Evolutionary conservation across 192 early-diverging fungal genomes (phyloP).

Genomic region (Coemansia sp.): DNA sequence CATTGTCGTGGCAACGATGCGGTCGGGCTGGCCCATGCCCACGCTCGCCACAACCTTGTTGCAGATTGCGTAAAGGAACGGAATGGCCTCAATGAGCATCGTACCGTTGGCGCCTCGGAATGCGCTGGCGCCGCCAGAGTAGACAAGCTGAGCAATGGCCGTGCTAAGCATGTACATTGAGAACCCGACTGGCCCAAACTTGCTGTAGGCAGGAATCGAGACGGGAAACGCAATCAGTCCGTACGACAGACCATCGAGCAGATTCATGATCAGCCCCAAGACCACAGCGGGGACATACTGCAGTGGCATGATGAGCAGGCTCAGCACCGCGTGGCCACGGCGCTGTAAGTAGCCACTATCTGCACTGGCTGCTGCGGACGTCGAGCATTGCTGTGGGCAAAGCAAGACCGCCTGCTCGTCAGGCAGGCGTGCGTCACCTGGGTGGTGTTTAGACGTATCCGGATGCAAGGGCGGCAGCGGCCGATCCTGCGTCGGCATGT

Average conservation of each 20-base stretch:
- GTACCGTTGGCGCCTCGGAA: constrained; percentile 91
- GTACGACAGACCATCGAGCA: constrained; percentile 88
- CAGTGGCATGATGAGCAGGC: constrained; percentile 48
- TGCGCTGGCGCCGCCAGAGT: constrained; percentile 75
- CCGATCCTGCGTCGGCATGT: not conserved
- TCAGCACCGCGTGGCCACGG: constrained; percentile 9
- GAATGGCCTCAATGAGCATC: constrained; percentile 86
- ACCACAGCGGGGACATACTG: constrained; percentile 83
- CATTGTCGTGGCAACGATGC: constrained; percentile 86
- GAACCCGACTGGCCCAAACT: constrained; percentile 80
- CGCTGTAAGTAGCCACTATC: constrained; percentile 23
- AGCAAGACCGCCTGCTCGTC: constrained; percentile 15
- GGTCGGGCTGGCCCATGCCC: constrained; percentile 56
- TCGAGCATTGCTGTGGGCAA: not conserved
- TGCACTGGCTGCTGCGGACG: constrained; percentile 2
- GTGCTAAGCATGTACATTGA: constrained; percentile 92
- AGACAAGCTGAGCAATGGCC: constrained; percentile 67
- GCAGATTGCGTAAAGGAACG: constrained; percentile 82
- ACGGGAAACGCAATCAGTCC: constrained; percentile 91
- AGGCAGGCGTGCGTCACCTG: not conserved
- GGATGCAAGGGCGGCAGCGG: constrained; percentile 9
- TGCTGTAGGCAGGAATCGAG: constrained; percentile 62
- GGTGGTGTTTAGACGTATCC: constrained; percentile 1
- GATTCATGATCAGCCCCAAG: constrained; percentile 84
- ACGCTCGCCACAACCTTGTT: constrained; percentile 61